These are phyloP conservation scores for Elaphomyces granulatus DNA, from an alignment of 495 filamentous ascomycete genomes.

Conservation along the genomic window DNA sequence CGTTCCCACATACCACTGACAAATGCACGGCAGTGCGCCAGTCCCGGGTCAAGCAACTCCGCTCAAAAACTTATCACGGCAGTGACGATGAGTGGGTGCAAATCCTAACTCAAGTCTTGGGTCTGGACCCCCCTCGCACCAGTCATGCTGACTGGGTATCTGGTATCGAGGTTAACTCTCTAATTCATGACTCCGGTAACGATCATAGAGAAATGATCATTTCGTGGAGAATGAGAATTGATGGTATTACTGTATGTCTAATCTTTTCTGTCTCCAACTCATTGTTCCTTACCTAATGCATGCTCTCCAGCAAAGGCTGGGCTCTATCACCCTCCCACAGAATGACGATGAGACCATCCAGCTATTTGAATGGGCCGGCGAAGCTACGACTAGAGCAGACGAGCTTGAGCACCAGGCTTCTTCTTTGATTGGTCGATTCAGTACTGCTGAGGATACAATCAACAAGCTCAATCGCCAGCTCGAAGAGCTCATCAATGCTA, in stretches of 20 bases:
- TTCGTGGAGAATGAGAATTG: conserved; percentile 40
- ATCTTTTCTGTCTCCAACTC: not conserved
- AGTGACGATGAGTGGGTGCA: conserved; percentile 42
- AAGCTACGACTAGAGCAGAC: conserved; percentile 29
- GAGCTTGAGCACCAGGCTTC: conserved; percentile 31
- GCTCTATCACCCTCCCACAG: conserved; percentile 44
- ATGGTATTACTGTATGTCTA: conserved; percentile 39
- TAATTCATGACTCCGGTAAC: conserved; percentile 15
- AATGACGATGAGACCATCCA: conserved; percentile 51
- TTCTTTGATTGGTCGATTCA: conserved; percentile 30
- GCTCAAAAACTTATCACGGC: conserved; percentile 39
- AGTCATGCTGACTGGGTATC: conserved; percentile 6
- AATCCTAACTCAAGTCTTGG: conserved; percentile 28
- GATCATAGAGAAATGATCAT: conserved; percentile 30
- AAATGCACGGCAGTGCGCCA: conserved; percentile 29
- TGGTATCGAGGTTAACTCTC: conserved; percentile 26
- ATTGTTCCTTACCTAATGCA: not conserved
- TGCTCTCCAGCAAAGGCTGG: conserved; percentile 51
- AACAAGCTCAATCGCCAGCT: conserved; percentile 41
- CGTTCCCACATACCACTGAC: too few relatives aligned
- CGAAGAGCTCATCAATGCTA: conserved; percentile 48
- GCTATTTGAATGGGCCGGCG: conserved; percentile 58
- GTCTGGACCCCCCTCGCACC: conserved; percentile 8
- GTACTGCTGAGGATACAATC: conserved; percentile 32
- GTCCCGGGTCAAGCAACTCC: conserved; percentile 27